Percentiles rank a stretch among this genome's conserved stretches.
phyloP scores from a whole-genome alignment of 805 yeast genomes.

The Cyberlindnera maritima region DNA sequence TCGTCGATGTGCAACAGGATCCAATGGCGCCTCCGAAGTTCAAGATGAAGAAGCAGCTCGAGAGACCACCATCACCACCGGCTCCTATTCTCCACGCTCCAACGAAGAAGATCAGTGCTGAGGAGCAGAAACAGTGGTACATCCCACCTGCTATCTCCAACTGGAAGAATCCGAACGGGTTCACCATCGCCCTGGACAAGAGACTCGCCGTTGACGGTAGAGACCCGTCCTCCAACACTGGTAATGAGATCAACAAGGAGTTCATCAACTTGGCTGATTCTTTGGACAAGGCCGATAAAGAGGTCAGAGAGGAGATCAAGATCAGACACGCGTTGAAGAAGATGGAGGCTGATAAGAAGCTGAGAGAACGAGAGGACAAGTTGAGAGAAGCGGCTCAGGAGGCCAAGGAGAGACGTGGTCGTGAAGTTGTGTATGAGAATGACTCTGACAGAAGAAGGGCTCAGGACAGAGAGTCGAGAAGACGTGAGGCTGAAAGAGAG shows the following conservation, averaged over 20 bases:
- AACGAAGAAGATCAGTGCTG: slow-evolving; percentile 48
- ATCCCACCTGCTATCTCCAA: slow-evolving; percentile 91
- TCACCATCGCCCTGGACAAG: slow-evolving; percentile 76
- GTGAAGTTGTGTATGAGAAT: slow-evolving; percentile 10
- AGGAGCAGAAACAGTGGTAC: slow-evolving; percentile 77
- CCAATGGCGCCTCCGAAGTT: slow-evolving; percentile 85
- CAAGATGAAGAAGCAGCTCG: slow-evolving; percentile 64
- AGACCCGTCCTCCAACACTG: slow-evolving; percentile 31
- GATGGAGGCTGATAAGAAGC: slow-evolving; percentile 48
- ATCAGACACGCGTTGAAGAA: slow-evolving; percentile 48
- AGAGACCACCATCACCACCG: slow-evolving; percentile 70
- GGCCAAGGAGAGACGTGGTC: slow-evolving; percentile 35
- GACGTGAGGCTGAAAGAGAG: slow-evolving; percentile 46
- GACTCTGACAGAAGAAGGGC: slow-evolving; percentile 34
- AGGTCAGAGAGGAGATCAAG: slow-evolving; percentile 55
- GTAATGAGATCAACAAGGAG: slow-evolving; percentile 47
- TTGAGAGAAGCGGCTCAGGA: slow-evolving; percentile 47
- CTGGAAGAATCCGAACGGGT: slow-evolving; percentile 95
- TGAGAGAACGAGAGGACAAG: slow-evolving; percentile 47
- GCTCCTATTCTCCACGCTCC: slow-evolving; percentile 63
- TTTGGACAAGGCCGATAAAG: slow-evolving; percentile 61
- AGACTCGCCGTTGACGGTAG: slow-evolving; percentile 55
- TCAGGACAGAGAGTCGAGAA: slow-evolving; percentile 40
- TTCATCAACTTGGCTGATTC: slow-evolving; percentile 69
- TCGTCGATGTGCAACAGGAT: slow-evolving; percentile 68